Conservation (phyloP, 257 asterid species). For the Scutellaria barbata region DNA sequence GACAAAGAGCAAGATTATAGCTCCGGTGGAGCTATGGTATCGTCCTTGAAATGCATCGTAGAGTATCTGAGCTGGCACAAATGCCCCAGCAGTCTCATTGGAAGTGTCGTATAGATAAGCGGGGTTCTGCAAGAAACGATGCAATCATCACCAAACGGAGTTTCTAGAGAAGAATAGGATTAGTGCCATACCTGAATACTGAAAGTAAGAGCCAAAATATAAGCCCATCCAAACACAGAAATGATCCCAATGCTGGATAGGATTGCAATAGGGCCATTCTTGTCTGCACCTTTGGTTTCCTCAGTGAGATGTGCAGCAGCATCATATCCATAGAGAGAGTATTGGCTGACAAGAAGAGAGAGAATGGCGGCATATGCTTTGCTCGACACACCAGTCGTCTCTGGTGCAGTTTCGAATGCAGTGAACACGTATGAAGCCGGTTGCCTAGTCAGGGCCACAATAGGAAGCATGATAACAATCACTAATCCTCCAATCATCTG, state of each 20-base stretch:
- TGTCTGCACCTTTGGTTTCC: slow-evolving; percentile 57
- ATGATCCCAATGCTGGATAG: slow-evolving; percentile 53
- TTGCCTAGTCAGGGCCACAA: slow-evolving; percentile 45
- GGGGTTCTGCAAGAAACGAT: slow-evolving; percentile 32
- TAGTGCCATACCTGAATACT: slow-evolving; percentile 47
- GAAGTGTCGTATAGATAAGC: slow-evolving; percentile 39
- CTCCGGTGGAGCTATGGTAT: slow-evolving; percentile 39
- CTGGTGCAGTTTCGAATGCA: slow-evolving; percentile 42
- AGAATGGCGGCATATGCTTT: slow-evolving; percentile 46
- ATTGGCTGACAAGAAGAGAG: slow-evolving; percentile 46
- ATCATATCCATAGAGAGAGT: slow-evolving; percentile 53
- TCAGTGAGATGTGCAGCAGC: slow-evolving; percentile 59
- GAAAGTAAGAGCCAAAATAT: slow-evolving; percentile 54
- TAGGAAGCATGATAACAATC: slow-evolving; percentile 51
- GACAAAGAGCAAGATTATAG: slow-evolving; percentile 39
- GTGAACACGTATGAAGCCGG: slow-evolving; percentile 53
- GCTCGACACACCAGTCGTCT: slow-evolving; percentile 47
- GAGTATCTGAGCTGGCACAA: slow-evolving; percentile 54
- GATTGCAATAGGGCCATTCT: slow-evolving; percentile 56
- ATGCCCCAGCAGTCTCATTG: slow-evolving; percentile 51
- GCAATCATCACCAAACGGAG: too few relatives aligned
- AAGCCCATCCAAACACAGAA: slow-evolving; percentile 54
- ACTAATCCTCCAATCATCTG: slow-evolving; percentile 53
- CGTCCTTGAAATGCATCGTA: slow-evolving; percentile 53
- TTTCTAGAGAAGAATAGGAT: too few relatives aligned